A percentile compares a stretch with the other conserved stretches of the same genome.
These are phyloP conservation scores for Diaporthe sp. DNA, from an alignment of 2,329 filamentous ascomycete genomes.

Conservation along the genomic window DNA sequence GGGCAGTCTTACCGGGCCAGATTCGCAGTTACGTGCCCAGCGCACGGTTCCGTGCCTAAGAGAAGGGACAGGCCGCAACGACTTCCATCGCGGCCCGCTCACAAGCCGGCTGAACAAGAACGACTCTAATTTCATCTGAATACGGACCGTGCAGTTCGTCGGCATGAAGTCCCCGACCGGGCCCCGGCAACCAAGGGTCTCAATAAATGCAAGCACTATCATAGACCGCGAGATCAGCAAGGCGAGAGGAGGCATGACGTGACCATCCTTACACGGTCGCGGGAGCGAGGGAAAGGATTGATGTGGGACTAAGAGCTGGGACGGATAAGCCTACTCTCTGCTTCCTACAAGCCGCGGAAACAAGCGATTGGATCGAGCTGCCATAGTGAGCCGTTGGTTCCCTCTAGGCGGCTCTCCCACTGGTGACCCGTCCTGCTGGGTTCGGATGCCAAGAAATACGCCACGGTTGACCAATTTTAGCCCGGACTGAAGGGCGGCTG, in stretches of 20 bases:
- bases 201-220: conserved; percentile 16
- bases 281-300: conserved; percentile 2
- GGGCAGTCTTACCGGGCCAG: background rate
- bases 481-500: conserved; percentile 14
- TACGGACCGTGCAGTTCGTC: conserved; percentile 12
- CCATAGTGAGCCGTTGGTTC: conserved; percentile 17
- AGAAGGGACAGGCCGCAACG: background rate
- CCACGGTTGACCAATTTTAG: background rate
- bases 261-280: conserved; percentile 5
- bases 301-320: conserved; percentile 22
- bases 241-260: conserved; percentile 10
- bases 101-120: background rate
- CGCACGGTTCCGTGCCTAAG: background rate
- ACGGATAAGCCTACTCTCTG: conserved; percentile 20
- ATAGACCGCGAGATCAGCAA: conserved; percentile 23
- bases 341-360: conserved; percentile 17
- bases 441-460: conserved; percentile 27
- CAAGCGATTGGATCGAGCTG: conserved; percentile 24
- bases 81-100: background rate
- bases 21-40: background rate
- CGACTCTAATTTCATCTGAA: conserved; percentile 19
- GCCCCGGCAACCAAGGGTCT: background rate
- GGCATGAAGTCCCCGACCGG: background rate
- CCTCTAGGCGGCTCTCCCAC: conserved; percentile 18
- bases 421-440: conserved; percentile 34